A percentile compares a stretch with the other conserved stretches of the same genome.
Conservation (phyloP, 2,329 filamentous ascomycete genomes). For the Taxawa tesnikishii region DNA sequence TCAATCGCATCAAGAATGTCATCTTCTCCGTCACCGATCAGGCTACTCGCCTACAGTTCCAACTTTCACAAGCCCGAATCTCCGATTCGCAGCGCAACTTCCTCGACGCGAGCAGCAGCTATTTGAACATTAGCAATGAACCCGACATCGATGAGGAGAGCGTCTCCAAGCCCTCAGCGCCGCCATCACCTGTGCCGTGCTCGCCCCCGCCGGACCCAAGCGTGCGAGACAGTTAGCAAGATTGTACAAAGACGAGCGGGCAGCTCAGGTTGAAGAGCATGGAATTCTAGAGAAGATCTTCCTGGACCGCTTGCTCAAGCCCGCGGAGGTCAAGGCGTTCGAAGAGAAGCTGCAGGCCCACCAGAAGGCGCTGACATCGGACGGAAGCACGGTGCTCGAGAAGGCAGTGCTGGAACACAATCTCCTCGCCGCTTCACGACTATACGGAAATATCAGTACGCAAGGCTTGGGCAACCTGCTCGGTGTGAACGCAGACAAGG, state of each 20-base stretch:
- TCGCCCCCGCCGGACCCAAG: slow-evolving; percentile 80
- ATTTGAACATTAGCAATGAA: slow-evolving; percentile 76
- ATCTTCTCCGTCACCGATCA: slow-evolving; percentile 67
- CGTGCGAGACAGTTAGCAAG: slow-evolving; percentile 69
- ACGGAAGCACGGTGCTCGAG: slow-evolving; percentile 84
- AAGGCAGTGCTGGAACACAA: slow-evolving; percentile 96
- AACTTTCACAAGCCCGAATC: slow-evolving; percentile 84
- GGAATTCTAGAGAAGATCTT: slow-evolving; percentile 96
- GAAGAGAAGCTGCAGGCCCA: slow-evolving; percentile 69
- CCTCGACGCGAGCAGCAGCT: slow-evolving; percentile 73
- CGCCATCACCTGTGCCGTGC: slow-evolving; percentile 82
- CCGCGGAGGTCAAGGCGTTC: slow-evolving; percentile 77
- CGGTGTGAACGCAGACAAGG: slow-evolving; percentile 65
- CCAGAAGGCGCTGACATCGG: slow-evolving; percentile 78
- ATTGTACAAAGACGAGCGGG: slow-evolving; percentile 87
- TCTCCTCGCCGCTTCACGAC: slow-evolving; percentile 63
- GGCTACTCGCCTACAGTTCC: slow-evolving; percentile 70
- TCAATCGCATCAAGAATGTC: slow-evolving; percentile 92
- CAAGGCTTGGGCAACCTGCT: slow-evolving; percentile 65
- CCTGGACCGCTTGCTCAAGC: slow-evolving; percentile 69
- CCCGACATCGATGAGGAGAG: slow-evolving; percentile 72
- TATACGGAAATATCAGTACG: slow-evolving; percentile 39
- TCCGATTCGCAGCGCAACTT: slow-evolving; percentile 84
- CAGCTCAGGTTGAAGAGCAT: slow-evolving; percentile 63
- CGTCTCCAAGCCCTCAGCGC: slow-evolving; percentile 72